Percentiles rank a stretch among this genome's conserved stretches.
phyloP scores from a whole-genome alignment of 2,329 filamentous ascomycete genomes.

The Botryotinia globosa region DNA sequence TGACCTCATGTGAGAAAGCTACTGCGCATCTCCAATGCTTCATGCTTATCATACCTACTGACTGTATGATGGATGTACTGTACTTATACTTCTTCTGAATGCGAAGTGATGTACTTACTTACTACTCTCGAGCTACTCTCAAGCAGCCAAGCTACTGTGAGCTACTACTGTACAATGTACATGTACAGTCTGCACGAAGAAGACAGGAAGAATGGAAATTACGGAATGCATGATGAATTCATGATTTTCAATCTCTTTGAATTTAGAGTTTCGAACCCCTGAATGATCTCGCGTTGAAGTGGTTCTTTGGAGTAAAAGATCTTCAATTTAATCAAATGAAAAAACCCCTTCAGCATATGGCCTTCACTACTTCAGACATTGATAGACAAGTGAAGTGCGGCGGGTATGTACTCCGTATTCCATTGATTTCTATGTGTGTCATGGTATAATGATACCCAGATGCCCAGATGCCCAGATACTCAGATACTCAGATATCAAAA shows the following conservation, averaged over 20 bases:
- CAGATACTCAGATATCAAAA: too few species aligned
- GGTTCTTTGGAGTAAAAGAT: slow-evolving; percentile 6
- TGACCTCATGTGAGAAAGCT: neutral
- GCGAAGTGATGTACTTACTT: neutral
- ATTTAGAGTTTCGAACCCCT: slow-evolving; percentile 12
- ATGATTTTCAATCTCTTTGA: slow-evolving; percentile 4
- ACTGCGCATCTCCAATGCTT: neutral
- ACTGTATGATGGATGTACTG: neutral
- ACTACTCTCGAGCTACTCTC: neutral
- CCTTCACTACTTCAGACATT: neutral
- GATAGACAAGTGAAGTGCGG: slow-evolving; percentile 1
- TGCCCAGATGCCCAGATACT: too few species aligned
- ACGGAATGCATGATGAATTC: slow-evolving; percentile 4
- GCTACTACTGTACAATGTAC: too few species aligned
- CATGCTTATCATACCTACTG: neutral
- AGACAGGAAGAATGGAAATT: neutral
- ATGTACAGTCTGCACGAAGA: neutral
- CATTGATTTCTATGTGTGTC: neutral
- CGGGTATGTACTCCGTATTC: neutral
- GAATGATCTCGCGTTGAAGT: slow-evolving; percentile 11
- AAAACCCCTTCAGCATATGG: neutral
- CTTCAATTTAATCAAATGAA: neutral
- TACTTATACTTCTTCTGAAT: neutral
- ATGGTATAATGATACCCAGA: too few species aligned
- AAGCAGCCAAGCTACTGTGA: too few species aligned